Percentiles rank a stretch among this genome's conserved stretches.
phyloP scores from a whole-genome alignment of 2,329 filamentous ascomycete genomes.

The Ophiostoma piceae region DNA sequence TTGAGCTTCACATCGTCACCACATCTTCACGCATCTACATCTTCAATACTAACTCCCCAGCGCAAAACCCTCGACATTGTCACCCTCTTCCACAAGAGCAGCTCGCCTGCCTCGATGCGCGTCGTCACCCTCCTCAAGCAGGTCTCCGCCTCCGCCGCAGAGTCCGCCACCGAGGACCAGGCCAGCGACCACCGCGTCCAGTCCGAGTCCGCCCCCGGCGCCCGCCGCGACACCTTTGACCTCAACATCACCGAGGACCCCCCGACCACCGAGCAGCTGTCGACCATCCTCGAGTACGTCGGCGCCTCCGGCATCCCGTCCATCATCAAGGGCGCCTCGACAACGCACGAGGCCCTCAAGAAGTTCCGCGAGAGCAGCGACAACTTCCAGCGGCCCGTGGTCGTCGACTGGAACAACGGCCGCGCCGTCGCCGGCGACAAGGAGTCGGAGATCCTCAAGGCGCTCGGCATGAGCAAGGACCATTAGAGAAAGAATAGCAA shows the following conservation, averaged over 20 bases:
- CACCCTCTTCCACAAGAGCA: slow-evolving; percentile 90
- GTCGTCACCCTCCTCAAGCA: slow-evolving; percentile 76
- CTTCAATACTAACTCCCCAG: slow-evolving; percentile 38
- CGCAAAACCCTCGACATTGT: slow-evolving; percentile 81
- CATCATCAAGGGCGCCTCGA: slow-evolving; percentile 68
- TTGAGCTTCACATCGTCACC: too few relatives aligned
- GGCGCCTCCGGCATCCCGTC: slow-evolving; percentile 54
- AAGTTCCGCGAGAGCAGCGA: slow-evolving; percentile 66
- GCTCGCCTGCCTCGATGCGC: slow-evolving; percentile 64
- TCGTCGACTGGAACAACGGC: slow-evolving; percentile 92
- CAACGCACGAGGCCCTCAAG: slow-evolving; percentile 71
- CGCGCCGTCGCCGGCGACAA: slow-evolving; percentile 71
- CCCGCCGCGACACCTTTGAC: slow-evolving; percentile 65
- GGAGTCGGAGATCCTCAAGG: slow-evolving; percentile 82
- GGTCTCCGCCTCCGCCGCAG: slow-evolving; percentile 62
- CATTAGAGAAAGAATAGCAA: too few relatives aligned
- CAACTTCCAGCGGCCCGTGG: slow-evolving; percentile 70
- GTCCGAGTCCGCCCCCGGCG: slow-evolving; percentile 40
- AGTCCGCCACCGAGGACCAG: slow-evolving; percentile 51
- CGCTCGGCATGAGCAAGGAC: slow-evolving; percentile 51
- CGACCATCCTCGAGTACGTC: slow-evolving; percentile 44
- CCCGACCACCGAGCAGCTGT: slow-evolving; percentile 55
- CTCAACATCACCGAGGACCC: slow-evolving; percentile 48
- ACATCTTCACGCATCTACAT: too few relatives aligned
- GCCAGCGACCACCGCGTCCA: slow-evolving; percentile 52